These are phyloP conservation scores for Drechslera avenae DNA, from an alignment of 2,329 filamentous ascomycete genomes.

Conservation along the genomic window DNA sequence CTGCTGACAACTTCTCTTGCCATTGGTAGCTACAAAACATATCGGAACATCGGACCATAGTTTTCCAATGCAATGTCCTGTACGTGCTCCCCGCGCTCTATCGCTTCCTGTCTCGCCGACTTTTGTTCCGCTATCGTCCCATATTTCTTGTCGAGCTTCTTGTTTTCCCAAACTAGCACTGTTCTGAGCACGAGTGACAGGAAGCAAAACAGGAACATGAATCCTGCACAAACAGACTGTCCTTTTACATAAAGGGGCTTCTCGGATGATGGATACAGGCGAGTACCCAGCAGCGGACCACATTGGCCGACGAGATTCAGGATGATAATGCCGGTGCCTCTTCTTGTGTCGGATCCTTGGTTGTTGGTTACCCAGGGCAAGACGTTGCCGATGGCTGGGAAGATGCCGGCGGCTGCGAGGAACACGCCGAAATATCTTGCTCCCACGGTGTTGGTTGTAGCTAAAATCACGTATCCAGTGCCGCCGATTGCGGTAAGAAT, in stretches of 20 bases:
- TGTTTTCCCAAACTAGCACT: conserved; percentile 47
- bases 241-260: conserved; percentile 44
- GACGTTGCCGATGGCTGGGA: conserved; percentile 71
- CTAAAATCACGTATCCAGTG: conserved; percentile 69
- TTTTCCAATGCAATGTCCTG: conserved; percentile 38
- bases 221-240: conserved; percentile 44
- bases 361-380: conserved; percentile 74
- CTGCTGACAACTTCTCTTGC: background rate
- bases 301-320: conserved; percentile 68
- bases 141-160: conserved; percentile 41
- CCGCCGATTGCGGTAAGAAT: conserved; percentile 62
- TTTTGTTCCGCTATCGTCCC: conserved; percentile 40
- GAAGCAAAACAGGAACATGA: conserved; percentile 46
- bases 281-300: conserved; percentile 45
- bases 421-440: conserved; percentile 60
- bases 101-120: conserved; percentile 24
- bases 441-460: conserved; percentile 58
- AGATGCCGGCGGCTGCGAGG: conserved; percentile 65
- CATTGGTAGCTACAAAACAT: conserved; percentile 32
- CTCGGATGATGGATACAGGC: conserved; percentile 42
- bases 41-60: conserved; percentile 41
- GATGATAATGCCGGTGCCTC: conserved; percentile 69
- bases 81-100: conserved; percentile 16
- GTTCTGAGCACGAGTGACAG: conserved; percentile 36
- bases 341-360: conserved; percentile 70